Conservation (phyloP, 2,329 filamentous ascomycete genomes). For the Cladosporium sp. region DNA sequence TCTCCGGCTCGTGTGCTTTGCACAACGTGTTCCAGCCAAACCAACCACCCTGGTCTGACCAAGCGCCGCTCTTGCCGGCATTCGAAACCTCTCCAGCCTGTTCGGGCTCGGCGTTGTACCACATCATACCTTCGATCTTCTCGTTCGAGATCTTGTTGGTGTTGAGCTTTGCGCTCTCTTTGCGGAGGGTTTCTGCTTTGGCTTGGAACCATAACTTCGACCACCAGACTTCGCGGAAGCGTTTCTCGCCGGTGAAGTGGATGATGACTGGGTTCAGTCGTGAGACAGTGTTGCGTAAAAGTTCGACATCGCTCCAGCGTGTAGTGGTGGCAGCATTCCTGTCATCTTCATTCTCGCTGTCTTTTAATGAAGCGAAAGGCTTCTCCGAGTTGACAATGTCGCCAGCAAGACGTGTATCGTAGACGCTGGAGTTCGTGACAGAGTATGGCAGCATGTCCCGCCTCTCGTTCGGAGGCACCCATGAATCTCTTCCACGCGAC, state of each 20-base stretch:
- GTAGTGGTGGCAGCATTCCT: slow-evolving; percentile 1
- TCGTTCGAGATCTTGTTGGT: slow-evolving; percentile 23
- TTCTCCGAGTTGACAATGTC: slow-evolving; percentile 28
- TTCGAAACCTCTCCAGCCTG: slow-evolving; percentile 25
- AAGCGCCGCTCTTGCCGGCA: slow-evolving; percentile 28
- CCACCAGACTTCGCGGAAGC: slow-evolving; percentile 34
- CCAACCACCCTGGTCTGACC: slow-evolving; percentile 33
- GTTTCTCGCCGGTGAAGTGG: slow-evolving; percentile 36
- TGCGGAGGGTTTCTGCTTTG: slow-evolving; percentile 26
- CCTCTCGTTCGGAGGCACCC: slow-evolving; percentile 18
- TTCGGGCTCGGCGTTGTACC: slow-evolving; percentile 29
- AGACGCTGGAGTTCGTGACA: slow-evolving; percentile 21
- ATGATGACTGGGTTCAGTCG: slow-evolving; percentile 28
- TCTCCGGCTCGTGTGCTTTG: slow-evolving; percentile 23
- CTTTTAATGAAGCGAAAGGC: slow-evolving; percentile 27
- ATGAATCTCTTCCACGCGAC: slow-evolving; percentile 39
- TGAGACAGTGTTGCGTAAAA: slow-evolving; percentile 33
- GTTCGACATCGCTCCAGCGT: slow-evolving; percentile 27
- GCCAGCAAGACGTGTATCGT: slow-evolving; percentile 24
- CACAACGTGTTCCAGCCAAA: slow-evolving; percentile 32
- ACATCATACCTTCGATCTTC: slow-evolving; percentile 28
- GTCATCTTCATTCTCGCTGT: slow-evolving; percentile 19
- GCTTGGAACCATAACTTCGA: slow-evolving; percentile 35
- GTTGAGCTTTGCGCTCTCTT: slow-evolving; percentile 22
- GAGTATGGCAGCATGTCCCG: slow-evolving; percentile 14